phyloP scores from a whole-genome alignment of 129 eudicot genomes.

The Mikania micrantha region DNA sequence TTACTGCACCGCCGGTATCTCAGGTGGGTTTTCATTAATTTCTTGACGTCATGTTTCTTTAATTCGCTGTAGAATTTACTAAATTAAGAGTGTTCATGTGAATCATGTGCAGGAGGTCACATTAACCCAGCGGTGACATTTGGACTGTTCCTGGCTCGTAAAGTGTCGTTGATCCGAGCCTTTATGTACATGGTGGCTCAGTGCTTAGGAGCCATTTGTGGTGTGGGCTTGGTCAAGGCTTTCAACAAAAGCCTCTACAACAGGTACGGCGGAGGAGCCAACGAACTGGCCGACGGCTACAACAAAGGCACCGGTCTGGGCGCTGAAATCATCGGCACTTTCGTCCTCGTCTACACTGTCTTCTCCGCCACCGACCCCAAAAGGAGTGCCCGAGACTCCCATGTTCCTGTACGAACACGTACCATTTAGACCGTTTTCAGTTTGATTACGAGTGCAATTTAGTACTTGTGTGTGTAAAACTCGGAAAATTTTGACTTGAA shows the following conservation, averaged over 20 bases:
- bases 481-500: background rate
- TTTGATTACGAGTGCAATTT: background rate
- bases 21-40: constrained; percentile 31
- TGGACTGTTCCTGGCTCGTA: constrained; percentile 70
- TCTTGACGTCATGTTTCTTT: background rate
- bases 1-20: constrained; percentile 91
- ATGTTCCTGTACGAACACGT: constrained; percentile 54
- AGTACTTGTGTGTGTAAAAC: too few species aligned
- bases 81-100: too few species aligned
- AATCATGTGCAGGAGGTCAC: constrained; percentile 64
- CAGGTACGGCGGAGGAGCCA: constrained; percentile 70
- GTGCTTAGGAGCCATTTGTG: constrained; percentile 77
- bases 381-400: constrained; percentile 81
- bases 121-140: constrained; percentile 87
- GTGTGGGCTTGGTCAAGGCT: constrained; percentile 69
- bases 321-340: constrained; percentile 82
- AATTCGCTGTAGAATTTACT: too few species aligned
- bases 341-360: constrained; percentile 83
- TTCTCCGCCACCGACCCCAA: constrained; percentile 92
- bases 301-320: constrained; percentile 58
- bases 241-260: constrained; percentile 48
- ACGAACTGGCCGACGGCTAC: constrained; percentile 46
- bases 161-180: constrained; percentile 65
- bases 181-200: constrained; percentile 84
- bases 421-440: background rate